phyloP scores from a whole-genome alignment of 257 asterid genomes.

The Buddleja alternifolia region DNA sequence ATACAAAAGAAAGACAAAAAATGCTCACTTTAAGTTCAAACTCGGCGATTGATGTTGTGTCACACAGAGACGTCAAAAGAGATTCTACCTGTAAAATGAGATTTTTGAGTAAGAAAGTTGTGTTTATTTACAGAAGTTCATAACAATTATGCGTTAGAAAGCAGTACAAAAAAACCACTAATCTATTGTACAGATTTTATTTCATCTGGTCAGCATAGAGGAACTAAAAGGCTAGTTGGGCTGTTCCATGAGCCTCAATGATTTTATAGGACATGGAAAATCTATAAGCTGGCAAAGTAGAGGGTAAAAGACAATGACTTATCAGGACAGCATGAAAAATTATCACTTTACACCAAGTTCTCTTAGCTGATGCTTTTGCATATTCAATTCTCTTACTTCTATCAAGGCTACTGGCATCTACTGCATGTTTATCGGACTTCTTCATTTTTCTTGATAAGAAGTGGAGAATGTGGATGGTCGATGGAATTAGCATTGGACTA shows the following conservation, averaged over 20 bases:
- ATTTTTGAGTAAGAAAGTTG: slow-evolving; percentile 23
- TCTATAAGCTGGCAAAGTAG: neutral
- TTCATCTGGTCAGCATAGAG: slow-evolving; percentile 9
- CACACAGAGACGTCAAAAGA: slow-evolving; percentile 67
- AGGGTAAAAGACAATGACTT: slow-evolving; percentile 3
- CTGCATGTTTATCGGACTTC: neutral
- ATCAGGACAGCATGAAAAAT: neutral
- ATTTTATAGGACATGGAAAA: slow-evolving; percentile 2
- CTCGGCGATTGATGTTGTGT: slow-evolving; percentile 85
- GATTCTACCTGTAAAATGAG: slow-evolving; percentile 73
- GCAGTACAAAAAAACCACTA: slow-evolving; percentile 8
- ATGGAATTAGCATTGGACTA: slow-evolving; percentile 5
- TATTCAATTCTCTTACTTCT: neutral
- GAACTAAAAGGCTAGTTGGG: slow-evolving; percentile 3
- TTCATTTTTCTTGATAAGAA: neutral
- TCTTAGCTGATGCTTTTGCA: too few species aligned
- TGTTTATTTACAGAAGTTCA: slow-evolving; percentile 8
- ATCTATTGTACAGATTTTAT: neutral
- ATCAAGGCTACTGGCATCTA: slow-evolving; percentile 10
- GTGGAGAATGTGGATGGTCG: neutral
- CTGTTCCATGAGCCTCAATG: slow-evolving; percentile 15
- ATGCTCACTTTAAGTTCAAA: slow-evolving; percentile 75
- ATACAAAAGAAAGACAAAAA: neutral
- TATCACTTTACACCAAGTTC: neutral
- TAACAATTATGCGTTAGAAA: neutral